Evolutionary conservation across 192 early-diverging fungal species (phyloP).

Genomic region (Backusella sp.): DNA sequence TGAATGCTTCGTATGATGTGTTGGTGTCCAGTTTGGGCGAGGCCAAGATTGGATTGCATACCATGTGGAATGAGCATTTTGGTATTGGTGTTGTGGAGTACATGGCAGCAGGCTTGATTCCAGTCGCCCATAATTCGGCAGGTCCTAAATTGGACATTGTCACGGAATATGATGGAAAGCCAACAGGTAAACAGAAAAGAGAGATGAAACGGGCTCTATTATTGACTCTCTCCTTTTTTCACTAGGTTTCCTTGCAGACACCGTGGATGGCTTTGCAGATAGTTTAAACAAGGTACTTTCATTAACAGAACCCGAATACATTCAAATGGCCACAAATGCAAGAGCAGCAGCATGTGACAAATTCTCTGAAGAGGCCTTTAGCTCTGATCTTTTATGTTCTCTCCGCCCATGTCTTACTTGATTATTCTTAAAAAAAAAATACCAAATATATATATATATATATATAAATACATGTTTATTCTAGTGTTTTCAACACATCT

Average conservation of each 20-base stretch:
- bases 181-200: slow-evolving; percentile 23
- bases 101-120: slow-evolving; percentile 88
- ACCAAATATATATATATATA: background rate
- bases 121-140: slow-evolving; percentile 80
- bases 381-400: slow-evolving; percentile 22
- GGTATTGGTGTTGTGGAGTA: slow-evolving; percentile 98
- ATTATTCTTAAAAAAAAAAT: no score
- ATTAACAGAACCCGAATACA: slow-evolving; percentile 39
- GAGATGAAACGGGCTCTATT: background rate
- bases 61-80: slow-evolving; percentile 99
- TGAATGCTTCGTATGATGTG: slow-evolving; percentile 77
- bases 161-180: slow-evolving; percentile 38
- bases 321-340: slow-evolving; percentile 58
- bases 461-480: background rate
- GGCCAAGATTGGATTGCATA: slow-evolving; percentile 84
- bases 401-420: slow-evolving; percentile 29
- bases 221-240: background rate
- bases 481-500: slow-evolving; percentile 10
- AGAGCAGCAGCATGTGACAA: slow-evolving; percentile 57
- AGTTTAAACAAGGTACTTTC: slow-evolving; percentile 47
- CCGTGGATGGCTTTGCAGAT: slow-evolving; percentile 64
- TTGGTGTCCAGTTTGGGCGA: slow-evolving; percentile 61
- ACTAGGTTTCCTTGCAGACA: slow-evolving; percentile 62
- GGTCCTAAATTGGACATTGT: slow-evolving; percentile 90
- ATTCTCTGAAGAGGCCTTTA: slow-evolving; percentile 72